Evolutionary conservation across 805 yeast genomes (phyloP), one percentile per base, ranked within the genome.

Genomic region (Allodekkera sacchari): DNA sequence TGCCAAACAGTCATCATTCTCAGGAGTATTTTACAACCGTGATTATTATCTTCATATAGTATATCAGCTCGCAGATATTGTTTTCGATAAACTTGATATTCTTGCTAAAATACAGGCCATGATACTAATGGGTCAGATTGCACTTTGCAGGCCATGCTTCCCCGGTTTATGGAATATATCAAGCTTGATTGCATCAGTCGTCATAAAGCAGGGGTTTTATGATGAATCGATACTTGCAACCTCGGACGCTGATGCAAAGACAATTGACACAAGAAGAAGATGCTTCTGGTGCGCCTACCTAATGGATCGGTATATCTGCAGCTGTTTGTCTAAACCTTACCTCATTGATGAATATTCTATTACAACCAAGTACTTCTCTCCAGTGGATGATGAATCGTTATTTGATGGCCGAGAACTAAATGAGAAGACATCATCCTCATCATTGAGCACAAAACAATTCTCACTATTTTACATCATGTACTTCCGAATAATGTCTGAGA

Each of bases 121-220:
- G 19, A 12, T 26, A 8, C 16, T 8, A 7, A 8, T 26, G 16
- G 28, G 18, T 7, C 28, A 26, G 12, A 26, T 26, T 12, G 28
- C 28, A 8, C 19, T 26, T 7, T 26, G 28, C 12, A 7, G 28
- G 16, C 28, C 28, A 26, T 26, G 28, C 19, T 26, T 26, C 16
- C 28, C 28, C 9, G 28, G 28, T 12, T 26, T 26, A 26, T 26
- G 28, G 28, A 26, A 26, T 16, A 10, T 26, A 8, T 26, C 28
- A 7, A 16, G 19, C 16, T 7, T 26, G 7, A 10, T 26, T 8
- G 13, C 28, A 26, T 26, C 28, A 8, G 12, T 26, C 8, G 28
- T 26, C 8, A 16, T 15, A 7, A 26, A 26, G 8, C 18, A 8
- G 8, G 18, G 28, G 9, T 13, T 26, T 7, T 26, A 13, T 26